phyloP scores from a whole-genome alignment of 371 early-diverging fungal genomes.

The Mortierella sp. region DNA sequence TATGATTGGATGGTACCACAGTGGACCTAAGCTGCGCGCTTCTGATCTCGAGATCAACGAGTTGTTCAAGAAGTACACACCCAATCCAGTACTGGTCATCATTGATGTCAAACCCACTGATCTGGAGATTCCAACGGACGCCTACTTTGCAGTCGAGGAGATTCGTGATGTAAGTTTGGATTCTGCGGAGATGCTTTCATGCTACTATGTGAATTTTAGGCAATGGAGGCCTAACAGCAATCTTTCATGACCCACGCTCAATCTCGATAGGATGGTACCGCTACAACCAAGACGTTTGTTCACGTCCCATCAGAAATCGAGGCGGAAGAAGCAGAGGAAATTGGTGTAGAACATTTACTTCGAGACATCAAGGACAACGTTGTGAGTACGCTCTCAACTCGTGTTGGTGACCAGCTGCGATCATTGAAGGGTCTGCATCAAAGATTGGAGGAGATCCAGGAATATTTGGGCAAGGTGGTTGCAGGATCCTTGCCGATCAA shows the following conservation, averaged over 20 bases:
- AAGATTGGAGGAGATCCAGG: slow-evolving; percentile 85
- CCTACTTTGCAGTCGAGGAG: slow-evolving; percentile 95
- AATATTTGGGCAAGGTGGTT: slow-evolving; percentile 90
- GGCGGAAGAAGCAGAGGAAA: slow-evolving; percentile 99
- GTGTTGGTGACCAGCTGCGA: slow-evolving; percentile 87
- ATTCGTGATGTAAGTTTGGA: slow-evolving; percentile 79
- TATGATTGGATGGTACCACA: slow-evolving; percentile 99
- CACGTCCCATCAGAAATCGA: slow-evolving; percentile 96
- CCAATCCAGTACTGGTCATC: slow-evolving; percentile 95
- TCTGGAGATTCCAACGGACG: slow-evolving; percentile 94
- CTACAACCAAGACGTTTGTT: slow-evolving; percentile 94
- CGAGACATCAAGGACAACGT: slow-evolving; percentile 98
- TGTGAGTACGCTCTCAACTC: slow-evolving; percentile 92
- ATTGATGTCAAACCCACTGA: slow-evolving; percentile 95
- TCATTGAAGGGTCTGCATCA: slow-evolving; percentile 89
- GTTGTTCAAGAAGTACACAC: slow-evolving; percentile 93
- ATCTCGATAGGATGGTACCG: slow-evolving; percentile 86
- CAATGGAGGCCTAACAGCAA: no score
- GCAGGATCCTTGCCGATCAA: slow-evolving; percentile 89
- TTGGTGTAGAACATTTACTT: slow-evolving; percentile 99
- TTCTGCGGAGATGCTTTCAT: neutral
- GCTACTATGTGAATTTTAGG: no score
- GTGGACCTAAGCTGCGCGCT: slow-evolving; percentile 96
- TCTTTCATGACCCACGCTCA: no score
- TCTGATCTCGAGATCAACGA: slow-evolving; percentile 99